Evolutionary conservation across 2,329 filamentous ascomycete genomes (phyloP), one percentile per base, ranked within the genome.

Genomic region (Tolypocladium guangdongense): DNA sequence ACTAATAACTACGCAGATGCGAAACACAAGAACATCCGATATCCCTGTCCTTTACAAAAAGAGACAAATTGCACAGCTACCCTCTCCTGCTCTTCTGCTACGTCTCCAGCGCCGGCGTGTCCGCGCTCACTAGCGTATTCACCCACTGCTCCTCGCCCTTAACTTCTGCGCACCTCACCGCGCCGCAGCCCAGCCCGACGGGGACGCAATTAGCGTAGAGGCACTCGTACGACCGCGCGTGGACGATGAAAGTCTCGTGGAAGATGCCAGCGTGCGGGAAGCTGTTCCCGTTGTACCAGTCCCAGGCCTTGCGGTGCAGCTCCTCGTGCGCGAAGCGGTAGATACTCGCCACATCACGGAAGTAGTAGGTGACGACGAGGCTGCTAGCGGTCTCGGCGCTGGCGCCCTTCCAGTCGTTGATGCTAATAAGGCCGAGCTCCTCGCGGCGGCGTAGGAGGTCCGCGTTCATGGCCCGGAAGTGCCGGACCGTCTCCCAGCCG

Each of bases 191-290:
- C 50, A 75, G 53, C 38, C 74, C 51, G 5, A 64, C 55, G 1
- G 72, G 72, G 52, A 59, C 64, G 57, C 70, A 72, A 54, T 78
- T 74, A 7, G 70, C 57, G 58, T 81, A 80, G 24, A 82, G 67
- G 2, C 67, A 73, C 71, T 83, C 79, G 64, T 76, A 79, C 10
- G 66, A 65, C 3, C 71, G 68, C 3, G 65, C 63, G 1, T 70
- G 70, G 6, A 74, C 72, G 30, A 70, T 64, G 57, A 76, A 81
- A 0, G 74, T 71, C 70, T 83, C 80, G 60, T 83, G 80, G 55
- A 70, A 81, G 57, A 82, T 75, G 6, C 71, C 71, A 27, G 82
- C 59, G 56, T 78, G 69, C 30, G 61, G 58, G 41, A 66, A 56
- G 30, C 70, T 59, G 46, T 61, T 62, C 50, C 60, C 63, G 52